Base-by-base conservation (phyloP, 2,329 filamentous ascomycete genomes). In the Alternaria alternata region DNA sequence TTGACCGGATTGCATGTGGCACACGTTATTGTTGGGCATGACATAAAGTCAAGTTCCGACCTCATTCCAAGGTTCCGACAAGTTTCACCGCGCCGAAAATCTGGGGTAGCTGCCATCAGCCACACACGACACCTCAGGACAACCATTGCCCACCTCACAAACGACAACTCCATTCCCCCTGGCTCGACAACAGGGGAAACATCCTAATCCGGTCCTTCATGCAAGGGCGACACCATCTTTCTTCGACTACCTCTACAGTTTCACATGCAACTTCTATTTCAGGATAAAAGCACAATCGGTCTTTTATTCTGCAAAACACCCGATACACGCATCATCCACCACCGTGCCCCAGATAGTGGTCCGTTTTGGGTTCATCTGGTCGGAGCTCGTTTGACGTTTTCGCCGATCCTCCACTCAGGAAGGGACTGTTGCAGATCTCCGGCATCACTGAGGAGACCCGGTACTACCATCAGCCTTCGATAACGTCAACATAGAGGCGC, bases 371-470 rank as follows among this genome's bases (percentile, higher is more conserved):
- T 38, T 49, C 46, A 49, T 49, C 30, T 58, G 61, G 57, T 61
- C 61, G 55, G 61, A 7, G 18, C 38, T 43, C 39, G 51, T 56
- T 41, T 47, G 32, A 49, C 61, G 55, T 61, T 62, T 51, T 41
- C 36, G 48, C 66, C 65, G 67, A 66, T 56, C 54, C 18, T 44
- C 63, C 63, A 68, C 51, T 65, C 55, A 62, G 53, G 36, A 39
- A 41, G 51, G 16, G 28, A 49, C 49, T 42, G n/a, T 39, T 59
- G 62, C 59, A 62, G 56, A 64, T 61, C 59, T 57, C 56, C 64
- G 65, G 69, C 44, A 61, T 52, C 49, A 59, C 52, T 66, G 69
- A 64, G 69, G 69, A 72, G 69, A 72, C 59, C 69, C 69, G 69
- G 61, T 46, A 44, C 53, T 53, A 52, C 42, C 61, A 41, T 59